These are phyloP conservation scores for Lactarius sanguifluus DNA, from an alignment of 768 basidiomycete genomes.

Conservation along the genomic window DNA sequence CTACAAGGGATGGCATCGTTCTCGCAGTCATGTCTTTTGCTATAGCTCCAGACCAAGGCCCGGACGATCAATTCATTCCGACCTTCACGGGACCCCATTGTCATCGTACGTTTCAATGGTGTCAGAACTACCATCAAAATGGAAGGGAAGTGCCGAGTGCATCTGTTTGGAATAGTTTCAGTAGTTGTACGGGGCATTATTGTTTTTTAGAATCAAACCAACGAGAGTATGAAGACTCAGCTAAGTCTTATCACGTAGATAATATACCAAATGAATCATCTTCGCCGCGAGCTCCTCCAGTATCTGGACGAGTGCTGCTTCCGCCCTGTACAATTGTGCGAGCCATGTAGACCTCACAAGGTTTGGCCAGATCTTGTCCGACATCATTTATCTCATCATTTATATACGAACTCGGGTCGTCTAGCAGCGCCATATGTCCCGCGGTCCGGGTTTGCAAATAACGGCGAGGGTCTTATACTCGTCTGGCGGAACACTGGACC, in stretches of 20 bases:
- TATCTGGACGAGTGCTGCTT: conserved; percentile 82
- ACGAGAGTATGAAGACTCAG: conserved; percentile 36
- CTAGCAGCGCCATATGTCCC: conserved; percentile 94
- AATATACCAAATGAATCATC: conserved; percentile 60
- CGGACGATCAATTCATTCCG: no score
- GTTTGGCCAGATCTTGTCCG: conserved; percentile 90
- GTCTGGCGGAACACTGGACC: conserved; percentile 53
- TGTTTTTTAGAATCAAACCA: conserved; percentile 11
- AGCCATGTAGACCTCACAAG: conserved; percentile 53
- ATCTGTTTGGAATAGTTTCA: background rate
- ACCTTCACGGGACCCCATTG: no score
- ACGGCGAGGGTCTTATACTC: conserved; percentile 67
- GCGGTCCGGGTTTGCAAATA: conserved; percentile 88
- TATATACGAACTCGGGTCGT: conserved; percentile 73
- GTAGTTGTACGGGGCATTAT: background rate
- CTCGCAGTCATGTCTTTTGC: no score
- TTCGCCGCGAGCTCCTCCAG: conserved; percentile 72
- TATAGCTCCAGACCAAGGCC: no score
- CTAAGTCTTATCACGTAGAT: background rate
- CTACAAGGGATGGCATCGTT: no score
- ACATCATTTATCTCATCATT: conserved; percentile 57
- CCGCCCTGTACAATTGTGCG: conserved; percentile 51
- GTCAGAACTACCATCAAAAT: no score
- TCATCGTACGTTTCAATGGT: background rate
- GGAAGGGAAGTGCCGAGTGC: background rate